Base-by-base conservation (phyloP, 202 grass and related monocot genomes). In the Elaeis oleifera region DNA sequence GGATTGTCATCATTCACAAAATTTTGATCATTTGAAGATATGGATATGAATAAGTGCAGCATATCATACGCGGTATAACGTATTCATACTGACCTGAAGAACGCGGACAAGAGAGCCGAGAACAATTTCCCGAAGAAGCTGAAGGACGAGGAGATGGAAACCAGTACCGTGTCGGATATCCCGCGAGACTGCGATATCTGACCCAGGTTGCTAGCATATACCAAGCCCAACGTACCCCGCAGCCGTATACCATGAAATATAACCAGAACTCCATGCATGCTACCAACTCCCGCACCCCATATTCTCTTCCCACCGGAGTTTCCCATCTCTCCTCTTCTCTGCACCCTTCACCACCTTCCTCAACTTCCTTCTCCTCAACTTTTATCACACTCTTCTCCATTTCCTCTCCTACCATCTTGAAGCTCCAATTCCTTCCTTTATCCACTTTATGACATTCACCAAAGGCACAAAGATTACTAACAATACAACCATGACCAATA, bases 81-180 rank as follows among this genome's bases (percentile, higher is more conserved):
- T 23, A 20, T 48, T 28, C 39, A 14, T 39, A 23, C 13, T n/a
- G 32, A 71, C 68, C 68, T 58, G 50, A 65, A 44, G 29, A 62
- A 53, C 18, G 27, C 50, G 58, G 66, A 60, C 24, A 70, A 18
- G 31, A 50, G 66, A 8, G 58, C 58, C 18, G 65, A 67, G 18
- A 21, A n/a, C 23, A 77, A 65, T 20, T 59, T 68, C 2, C 74
- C 74, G 25, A 77, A 70, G 65, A 77, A 77, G 28, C 74, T 49
- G 18, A 63, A 70, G 23, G 74, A 24, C 9, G 74, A 77, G 18
- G 57, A 77, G 9, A 70, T 26, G 23, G 74, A 77, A 5, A 77
- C 65, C 55, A 77, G 29, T 24, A 18, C 57, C 0, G 74, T 50
- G 16, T 23, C 57, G 20, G 58, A 54, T 1, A 53, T 18, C 48